These are phyloP conservation scores for Arthrinium phaeospermum DNA, from an alignment of 2,329 filamentous ascomycete genomes.

Conservation along the genomic window DNA sequence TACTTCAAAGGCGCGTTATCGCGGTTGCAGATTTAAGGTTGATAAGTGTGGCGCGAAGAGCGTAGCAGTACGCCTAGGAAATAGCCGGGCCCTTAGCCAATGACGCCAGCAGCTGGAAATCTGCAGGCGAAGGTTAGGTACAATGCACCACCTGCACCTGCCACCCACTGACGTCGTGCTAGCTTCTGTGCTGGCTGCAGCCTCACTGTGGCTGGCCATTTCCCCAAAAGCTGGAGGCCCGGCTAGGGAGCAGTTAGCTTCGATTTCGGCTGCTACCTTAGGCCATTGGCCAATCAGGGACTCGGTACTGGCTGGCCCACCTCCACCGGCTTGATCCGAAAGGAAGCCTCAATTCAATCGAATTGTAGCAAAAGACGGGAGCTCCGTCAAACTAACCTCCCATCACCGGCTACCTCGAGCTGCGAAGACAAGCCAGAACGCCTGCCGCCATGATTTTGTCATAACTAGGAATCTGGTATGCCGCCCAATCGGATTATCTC, in stretches of 20 bases:
- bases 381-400: not conserved
- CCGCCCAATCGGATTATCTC: not conserved
- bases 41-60: slow-evolving; percentile 6
- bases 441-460: slow-evolving; percentile 9
- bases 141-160: not conserved
- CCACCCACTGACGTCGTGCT: not conserved
- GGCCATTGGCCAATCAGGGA: not conserved
- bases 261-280: not conserved
- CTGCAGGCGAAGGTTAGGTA: not conserved
- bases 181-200: not conserved
- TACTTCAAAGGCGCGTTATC: not conserved
- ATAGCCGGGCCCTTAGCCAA: slow-evolving; percentile 8
- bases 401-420: not conserved
- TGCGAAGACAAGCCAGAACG: not conserved
- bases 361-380: not conserved
- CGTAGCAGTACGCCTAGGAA: not conserved
- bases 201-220: not conserved
- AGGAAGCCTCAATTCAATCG: slow-evolving; percentile 6
- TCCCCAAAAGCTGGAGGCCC: slow-evolving; percentile 1
- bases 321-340: not conserved
- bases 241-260: not conserved
- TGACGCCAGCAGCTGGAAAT: slow-evolving; percentile 4
- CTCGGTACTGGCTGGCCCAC: not conserved
- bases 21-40: slow-evolving; percentile 17
- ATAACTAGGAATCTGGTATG: slow-evolving; percentile 14